Evolutionary conservation across 345 rosid species (phyloP).

Genomic region (Sonneratia alba): DNA sequence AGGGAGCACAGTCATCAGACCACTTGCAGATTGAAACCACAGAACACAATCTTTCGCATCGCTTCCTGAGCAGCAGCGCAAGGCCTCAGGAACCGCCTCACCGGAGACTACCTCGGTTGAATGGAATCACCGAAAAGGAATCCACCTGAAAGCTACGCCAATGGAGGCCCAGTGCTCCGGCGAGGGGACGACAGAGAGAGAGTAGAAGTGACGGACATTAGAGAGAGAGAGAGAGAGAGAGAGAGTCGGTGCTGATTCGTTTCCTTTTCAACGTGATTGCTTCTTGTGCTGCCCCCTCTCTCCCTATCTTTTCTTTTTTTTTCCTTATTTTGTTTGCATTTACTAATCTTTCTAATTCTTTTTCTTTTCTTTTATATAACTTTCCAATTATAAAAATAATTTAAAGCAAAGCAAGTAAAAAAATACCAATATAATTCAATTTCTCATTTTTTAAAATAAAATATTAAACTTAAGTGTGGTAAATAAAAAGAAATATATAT

Average conservation of each 20-base stretch:
- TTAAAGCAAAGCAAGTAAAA: too few relatives aligned
- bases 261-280: constrained; percentile 11
- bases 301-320: background rate
- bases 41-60: background rate
- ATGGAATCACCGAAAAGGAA: background rate
- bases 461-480: too few relatives aligned
- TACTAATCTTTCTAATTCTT: background rate
- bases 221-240: background rate
- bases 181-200: background rate
- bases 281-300: background rate
- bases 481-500: too few relatives aligned
- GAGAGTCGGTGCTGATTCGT: constrained; percentile 13
- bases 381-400: too few relatives aligned
- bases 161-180: background rate
- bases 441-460: too few relatives aligned
- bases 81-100: background rate
- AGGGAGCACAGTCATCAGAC: background rate
- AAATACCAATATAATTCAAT: too few relatives aligned
- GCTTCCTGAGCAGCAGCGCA: background rate
- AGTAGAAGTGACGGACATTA: background rate
- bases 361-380: background rate
- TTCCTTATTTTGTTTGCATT: background rate
- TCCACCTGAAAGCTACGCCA: background rate
- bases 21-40: background rate
- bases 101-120: background rate